These are phyloP conservation scores for Spencermartinsiella europaea DNA, from an alignment of 805 yeast genomes.

Conservation along the genomic window DNA sequence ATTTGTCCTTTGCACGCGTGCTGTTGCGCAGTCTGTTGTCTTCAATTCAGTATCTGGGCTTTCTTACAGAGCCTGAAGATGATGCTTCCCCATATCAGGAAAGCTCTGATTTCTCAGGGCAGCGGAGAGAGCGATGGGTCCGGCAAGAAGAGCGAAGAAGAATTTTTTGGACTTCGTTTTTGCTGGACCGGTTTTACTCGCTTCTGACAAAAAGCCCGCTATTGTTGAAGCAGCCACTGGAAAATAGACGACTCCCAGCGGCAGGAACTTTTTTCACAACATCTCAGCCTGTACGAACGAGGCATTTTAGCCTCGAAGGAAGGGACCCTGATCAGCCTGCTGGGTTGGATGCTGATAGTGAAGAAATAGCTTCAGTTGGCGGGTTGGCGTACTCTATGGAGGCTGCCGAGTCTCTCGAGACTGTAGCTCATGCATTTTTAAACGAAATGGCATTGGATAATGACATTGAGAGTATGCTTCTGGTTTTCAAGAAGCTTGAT, in stretches of 20 bases:
- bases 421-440: conserved; percentile 10
- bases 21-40: not conserved
- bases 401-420: conserved; percentile 8
- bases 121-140: conserved; percentile 5
- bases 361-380: conserved; percentile 11
- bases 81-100: conserved; percentile 11
- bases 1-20: not conserved
- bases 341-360: conserved; percentile 3
- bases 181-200: conserved; percentile 17
- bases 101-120: conserved; percentile 6
- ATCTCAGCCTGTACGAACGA: conserved; percentile 3
- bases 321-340: not conserved
- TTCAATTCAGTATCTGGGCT: conserved; percentile 10
- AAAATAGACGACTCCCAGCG: conserved; percentile 12
- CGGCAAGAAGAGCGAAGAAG: conserved; percentile 15
- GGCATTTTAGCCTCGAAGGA: conserved; percentile 11
- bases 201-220: conserved; percentile 17
- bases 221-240: conserved; percentile 9
- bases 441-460: conserved; percentile 5
- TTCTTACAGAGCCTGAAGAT: conserved; percentile 11
- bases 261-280: conserved; percentile 10
- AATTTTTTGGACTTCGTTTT: conserved; percentile 15
- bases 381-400: conserved; percentile 12
- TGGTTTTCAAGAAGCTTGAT: conserved; percentile 8
- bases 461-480: conserved; percentile 5